phyloP scores from a whole-genome alignment of 345 rosid genomes.

The Xanthoceras sorbifolium region DNA sequence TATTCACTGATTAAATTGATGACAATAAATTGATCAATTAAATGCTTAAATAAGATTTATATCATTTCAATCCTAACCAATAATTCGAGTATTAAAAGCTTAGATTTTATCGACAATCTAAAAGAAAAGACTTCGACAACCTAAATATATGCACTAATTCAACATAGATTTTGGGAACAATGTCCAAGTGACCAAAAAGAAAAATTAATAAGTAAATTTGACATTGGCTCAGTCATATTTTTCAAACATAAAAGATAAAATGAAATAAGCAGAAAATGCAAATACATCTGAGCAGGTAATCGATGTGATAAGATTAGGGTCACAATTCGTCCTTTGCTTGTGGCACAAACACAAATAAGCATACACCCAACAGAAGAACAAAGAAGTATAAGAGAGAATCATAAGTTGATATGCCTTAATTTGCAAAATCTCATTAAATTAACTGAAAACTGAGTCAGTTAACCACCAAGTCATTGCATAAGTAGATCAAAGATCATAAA shows the following conservation, averaged over 20 bases:
- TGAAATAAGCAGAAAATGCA: neutral
- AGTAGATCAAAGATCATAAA: neutral
- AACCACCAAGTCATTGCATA: neutral
- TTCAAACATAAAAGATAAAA: neutral
- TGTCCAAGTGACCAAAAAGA: neutral
- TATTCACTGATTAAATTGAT: neutral
- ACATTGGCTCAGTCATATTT: neutral
- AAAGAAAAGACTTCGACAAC: too few species aligned
- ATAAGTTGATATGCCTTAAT: neutral
- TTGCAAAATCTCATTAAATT: neutral
- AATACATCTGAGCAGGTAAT: too few species aligned
- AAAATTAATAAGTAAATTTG: neutral
- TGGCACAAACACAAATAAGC: neutral
- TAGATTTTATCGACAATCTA: neutral
- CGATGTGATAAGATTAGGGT: neutral
- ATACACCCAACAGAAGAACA: neutral
- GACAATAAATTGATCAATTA: neutral
- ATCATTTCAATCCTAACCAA: neutral
- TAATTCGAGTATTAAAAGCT: neutral
- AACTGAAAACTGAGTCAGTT: neutral
- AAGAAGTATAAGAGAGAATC: neutral
- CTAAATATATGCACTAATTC: neutral
- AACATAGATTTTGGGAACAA: neutral
- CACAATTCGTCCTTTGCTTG: neutral
- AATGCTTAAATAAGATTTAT: neutral